Conservation (phyloP, 306 rosid species). For the Glycine soja region DNA sequence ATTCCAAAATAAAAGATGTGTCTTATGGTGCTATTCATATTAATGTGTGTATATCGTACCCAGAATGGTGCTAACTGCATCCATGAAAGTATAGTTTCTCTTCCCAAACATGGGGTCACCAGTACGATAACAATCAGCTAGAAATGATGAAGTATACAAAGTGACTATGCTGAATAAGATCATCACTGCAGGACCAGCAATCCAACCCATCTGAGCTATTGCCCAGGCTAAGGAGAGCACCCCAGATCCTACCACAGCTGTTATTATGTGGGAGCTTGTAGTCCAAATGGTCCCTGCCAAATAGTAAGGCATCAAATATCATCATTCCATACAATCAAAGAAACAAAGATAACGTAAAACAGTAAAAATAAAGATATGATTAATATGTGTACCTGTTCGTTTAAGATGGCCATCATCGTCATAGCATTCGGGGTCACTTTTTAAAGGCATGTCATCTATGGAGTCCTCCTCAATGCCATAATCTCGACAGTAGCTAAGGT, state of each 20-base stretch:
- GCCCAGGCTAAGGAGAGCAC: conserved; percentile 74
- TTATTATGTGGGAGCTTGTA: conserved; percentile 69
- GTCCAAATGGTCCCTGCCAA: conserved; percentile 66
- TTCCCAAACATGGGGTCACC: conserved; percentile 50
- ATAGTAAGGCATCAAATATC: conserved; percentile 23
- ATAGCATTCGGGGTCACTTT: background rate
- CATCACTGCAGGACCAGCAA: conserved; percentile 63
- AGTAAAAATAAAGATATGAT: background rate
- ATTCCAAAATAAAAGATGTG: background rate
- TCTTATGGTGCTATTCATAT: conserved; percentile 3
- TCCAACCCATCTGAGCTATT: conserved; percentile 69
- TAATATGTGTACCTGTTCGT: conserved; percentile 52
- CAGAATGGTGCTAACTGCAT: conserved; percentile 60
- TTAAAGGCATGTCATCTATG: too few species aligned
- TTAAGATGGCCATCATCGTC: conserved; percentile 63
- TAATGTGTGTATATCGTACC: conserved; percentile 41
- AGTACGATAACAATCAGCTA: conserved; percentile 62
- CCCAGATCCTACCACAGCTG: conserved; percentile 75
- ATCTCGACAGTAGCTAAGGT: conserved; percentile 42
- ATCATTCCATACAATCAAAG: conserved; percentile 32
- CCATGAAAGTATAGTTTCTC: conserved; percentile 65
- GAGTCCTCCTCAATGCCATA: conserved; percentile 3
- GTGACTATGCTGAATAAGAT: conserved; percentile 54
- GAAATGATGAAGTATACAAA: conserved; percentile 58
- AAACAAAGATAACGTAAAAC: background rate